Percentiles rank a stretch among this genome's conserved stretches.
These are phyloP conservation scores for Melampsora larici-populina DNA, from an alignment of 1,284 basidiomycete species.

Conservation along the genomic window DNA sequence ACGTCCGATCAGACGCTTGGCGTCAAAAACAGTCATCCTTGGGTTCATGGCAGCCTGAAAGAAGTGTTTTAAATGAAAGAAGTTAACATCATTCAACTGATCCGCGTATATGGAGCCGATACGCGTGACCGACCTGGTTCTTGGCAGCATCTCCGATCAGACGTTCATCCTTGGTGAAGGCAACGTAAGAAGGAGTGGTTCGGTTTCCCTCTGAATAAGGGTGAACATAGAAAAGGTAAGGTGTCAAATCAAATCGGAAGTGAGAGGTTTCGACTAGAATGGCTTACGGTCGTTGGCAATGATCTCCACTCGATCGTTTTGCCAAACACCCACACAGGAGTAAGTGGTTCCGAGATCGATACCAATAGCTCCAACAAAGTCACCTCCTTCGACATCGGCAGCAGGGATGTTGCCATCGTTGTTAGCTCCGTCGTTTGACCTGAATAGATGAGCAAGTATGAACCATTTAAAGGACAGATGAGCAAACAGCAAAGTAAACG, in stretches of 20 bases:
- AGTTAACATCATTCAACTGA: constrained; percentile 59
- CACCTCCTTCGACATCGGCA: constrained; percentile 26
- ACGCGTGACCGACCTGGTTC: constrained; percentile 62
- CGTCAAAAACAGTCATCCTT: constrained; percentile 92
- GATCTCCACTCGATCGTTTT: constrained; percentile 87
- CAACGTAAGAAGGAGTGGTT: constrained; percentile 82
- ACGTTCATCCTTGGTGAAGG: constrained; percentile 85
- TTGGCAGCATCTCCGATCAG: constrained; percentile 65
- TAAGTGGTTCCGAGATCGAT: too few relatives aligned
- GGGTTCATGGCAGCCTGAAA: constrained; percentile 64
- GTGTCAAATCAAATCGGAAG: not conserved
- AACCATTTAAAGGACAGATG: not conserved
- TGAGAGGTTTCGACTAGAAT: not conserved
- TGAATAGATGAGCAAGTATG: not conserved
- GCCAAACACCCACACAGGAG: constrained; percentile 70
- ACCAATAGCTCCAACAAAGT: constrained; percentile 54
- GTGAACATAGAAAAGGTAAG: not conserved
- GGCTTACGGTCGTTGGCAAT: constrained; percentile 67
- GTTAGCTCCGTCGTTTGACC: constrained; percentile 42
- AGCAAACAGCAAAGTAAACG: too few relatives aligned
- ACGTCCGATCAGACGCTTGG: constrained; percentile 83
- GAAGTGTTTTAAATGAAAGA: not conserved
- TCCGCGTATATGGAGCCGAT: constrained; percentile 6
- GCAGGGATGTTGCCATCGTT: constrained; percentile 42
- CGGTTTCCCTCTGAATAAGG: constrained; percentile 81